phyloP scores from a whole-genome alignment of 164 flowering plant species.

The Stephania cephalantha region DNA sequence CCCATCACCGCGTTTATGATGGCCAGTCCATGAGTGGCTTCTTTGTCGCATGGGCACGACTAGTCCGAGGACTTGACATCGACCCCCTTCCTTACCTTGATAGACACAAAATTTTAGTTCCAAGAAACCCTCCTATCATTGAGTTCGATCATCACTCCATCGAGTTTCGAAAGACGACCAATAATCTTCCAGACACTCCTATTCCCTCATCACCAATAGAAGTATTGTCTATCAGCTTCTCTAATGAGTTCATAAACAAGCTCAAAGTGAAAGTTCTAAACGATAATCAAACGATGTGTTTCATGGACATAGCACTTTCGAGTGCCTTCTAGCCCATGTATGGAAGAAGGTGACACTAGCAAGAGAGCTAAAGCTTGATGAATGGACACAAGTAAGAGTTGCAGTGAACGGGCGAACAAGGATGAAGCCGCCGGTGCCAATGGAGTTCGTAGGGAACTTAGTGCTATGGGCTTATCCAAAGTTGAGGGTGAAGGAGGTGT shows the following conservation, averaged over 20 bases:
- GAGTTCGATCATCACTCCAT: slow-evolving; percentile 14
- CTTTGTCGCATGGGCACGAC: slow-evolving; percentile 19
- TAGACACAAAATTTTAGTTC: slow-evolving; percentile 4
- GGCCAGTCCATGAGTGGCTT: slow-evolving; percentile 23
- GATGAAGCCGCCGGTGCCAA: too few species aligned
- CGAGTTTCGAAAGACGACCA: slow-evolving; percentile 12
- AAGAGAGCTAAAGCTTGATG: slow-evolving; percentile 9
- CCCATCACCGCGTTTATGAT: slow-evolving; percentile 18
- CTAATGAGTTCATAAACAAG: slow-evolving; percentile 13
- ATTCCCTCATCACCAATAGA: not conserved
- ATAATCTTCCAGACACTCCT: not conserved
- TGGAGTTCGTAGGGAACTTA: slow-evolving; percentile 18
- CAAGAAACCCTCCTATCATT: slow-evolving; percentile 15
- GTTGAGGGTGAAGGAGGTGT: slow-evolving; percentile 15
- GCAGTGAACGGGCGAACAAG: slow-evolving; percentile 21
- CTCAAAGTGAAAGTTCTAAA: slow-evolving; percentile 12
- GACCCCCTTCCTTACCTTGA: slow-evolving; percentile 17
- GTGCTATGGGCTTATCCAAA: slow-evolving; percentile 23
- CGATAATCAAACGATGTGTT: not conserved
- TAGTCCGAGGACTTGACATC: slow-evolving; percentile 4
- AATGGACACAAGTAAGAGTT: slow-evolving; percentile 16
- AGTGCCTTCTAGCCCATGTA: slow-evolving; percentile 14
- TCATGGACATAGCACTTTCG: slow-evolving; percentile 9
- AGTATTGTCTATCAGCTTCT: slow-evolving; percentile 7
- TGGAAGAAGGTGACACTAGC: slow-evolving; percentile 18